A percentile compares a stretch with the other conserved stretches of the same genome.
phyloP scores from a whole-genome alignment of 257 asterid genomes.

The Hygrophila difformis region DNA sequence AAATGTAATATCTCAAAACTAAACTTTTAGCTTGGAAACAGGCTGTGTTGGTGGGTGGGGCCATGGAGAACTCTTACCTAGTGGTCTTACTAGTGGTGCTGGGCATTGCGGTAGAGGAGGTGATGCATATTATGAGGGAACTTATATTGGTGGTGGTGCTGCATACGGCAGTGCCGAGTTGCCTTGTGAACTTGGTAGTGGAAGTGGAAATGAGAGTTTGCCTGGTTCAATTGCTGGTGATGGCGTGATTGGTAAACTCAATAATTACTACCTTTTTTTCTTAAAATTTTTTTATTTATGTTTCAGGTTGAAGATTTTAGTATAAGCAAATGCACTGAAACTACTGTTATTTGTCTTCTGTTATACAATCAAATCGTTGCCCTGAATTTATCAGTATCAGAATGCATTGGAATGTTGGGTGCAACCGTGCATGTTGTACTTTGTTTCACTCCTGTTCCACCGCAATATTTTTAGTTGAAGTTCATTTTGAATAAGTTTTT shows the following conservation, averaged over 20 bases:
- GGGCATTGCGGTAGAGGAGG: conserved; percentile 98
- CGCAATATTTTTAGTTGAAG: too few relatives aligned
- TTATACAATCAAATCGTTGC: too few relatives aligned
- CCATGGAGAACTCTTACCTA: conserved; percentile 56
- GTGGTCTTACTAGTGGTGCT: conserved; percentile 78
- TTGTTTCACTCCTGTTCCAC: too few relatives aligned
- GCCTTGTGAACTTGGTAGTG: conserved; percentile 94
- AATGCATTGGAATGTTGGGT: too few relatives aligned
- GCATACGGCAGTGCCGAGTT: conserved; percentile 63
- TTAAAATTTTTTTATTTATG: neutral
- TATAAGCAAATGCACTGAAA: too few relatives aligned
- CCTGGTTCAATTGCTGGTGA: conserved; percentile 69
- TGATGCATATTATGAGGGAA: conserved; percentile 63
- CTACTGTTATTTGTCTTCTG: too few relatives aligned
- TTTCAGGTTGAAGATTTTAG: too few relatives aligned
- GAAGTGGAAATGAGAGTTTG: conserved; percentile 73
- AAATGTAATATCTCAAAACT: conserved; percentile 12
- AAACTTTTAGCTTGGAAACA: conserved; percentile 31
- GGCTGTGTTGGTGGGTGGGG: conserved; percentile 87
- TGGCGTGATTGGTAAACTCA: conserved; percentile 64
- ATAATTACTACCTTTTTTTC: conserved; percentile 14
- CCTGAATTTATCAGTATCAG: too few relatives aligned
- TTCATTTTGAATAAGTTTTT: too few relatives aligned
- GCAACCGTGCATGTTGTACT: too few relatives aligned
- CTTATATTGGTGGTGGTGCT: conserved; percentile 57